Conservation (phyloP, 495 filamentous ascomycete genomes). For the Penicillium cinerascens region DNA sequence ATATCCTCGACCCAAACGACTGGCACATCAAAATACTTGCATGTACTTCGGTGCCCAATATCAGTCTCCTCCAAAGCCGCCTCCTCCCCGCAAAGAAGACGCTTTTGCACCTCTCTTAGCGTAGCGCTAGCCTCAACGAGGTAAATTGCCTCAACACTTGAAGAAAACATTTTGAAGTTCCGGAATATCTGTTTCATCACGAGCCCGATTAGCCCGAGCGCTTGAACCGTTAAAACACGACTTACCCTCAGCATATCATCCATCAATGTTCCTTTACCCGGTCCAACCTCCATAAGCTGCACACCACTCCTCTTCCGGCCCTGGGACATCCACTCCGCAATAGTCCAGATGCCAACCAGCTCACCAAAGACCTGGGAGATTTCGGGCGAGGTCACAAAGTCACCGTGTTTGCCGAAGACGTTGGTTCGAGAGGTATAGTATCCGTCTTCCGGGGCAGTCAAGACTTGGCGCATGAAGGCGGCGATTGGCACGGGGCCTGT, state of each 20-base stretch:
- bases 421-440: slow-evolving; percentile 16
- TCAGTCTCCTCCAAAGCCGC: slow-evolving; percentile 65
- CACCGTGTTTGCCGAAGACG: slow-evolving; percentile 85
- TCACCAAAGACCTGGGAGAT: slow-evolving; percentile 98
- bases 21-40: slow-evolving; percentile 67
- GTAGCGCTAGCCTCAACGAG: slow-evolving; percentile 83
- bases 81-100: slow-evolving; percentile 76
- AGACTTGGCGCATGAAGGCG: slow-evolving; percentile 96
- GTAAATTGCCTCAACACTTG: slow-evolving; percentile 78
- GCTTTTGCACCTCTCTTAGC: slow-evolving; percentile 71
- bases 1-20: slow-evolving; percentile 93
- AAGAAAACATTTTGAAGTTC: slow-evolving; percentile 73
- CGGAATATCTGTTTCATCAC: slow-evolving; percentile 64
- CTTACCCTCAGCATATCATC: slow-evolving; percentile 88
- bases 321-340: slow-evolving; percentile 94
- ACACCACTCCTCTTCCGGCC: slow-evolving; percentile 66
- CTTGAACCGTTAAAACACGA: neutral
- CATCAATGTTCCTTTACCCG: slow-evolving; percentile 94
- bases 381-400: slow-evolving; percentile 96
- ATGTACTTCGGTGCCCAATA: slow-evolving; percentile 69
- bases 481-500: slow-evolving; percentile 91
- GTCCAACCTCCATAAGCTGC: slow-evolving; percentile 88
- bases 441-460: slow-evolving; percentile 67
- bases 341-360: slow-evolving; percentile 87
- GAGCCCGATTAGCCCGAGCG: neutral